Conservation (phyloP, 129 eudicot genomes). For the Centrapalus pauciflorus region DNA sequence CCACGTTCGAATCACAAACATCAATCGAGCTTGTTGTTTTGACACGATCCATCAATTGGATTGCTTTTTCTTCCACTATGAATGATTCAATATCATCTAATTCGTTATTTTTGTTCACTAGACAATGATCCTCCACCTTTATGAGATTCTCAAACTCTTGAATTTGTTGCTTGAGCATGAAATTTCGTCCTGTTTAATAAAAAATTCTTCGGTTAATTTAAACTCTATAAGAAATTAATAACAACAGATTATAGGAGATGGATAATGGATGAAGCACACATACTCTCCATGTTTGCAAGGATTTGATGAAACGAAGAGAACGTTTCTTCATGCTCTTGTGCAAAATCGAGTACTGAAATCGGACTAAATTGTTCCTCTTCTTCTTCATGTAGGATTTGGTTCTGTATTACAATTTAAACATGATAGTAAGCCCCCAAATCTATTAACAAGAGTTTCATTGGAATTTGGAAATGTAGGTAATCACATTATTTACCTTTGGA, state of each 20-base stretch:
- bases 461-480: not conserved
- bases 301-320: slow-evolving; percentile 30
- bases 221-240: not conserved
- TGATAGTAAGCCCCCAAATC: not conserved
- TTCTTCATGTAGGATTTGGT: slow-evolving; percentile 27
- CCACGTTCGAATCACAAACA: not conserved
- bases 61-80: slow-evolving; percentile 41
- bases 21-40: slow-evolving; percentile 10
- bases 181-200: slow-evolving; percentile 36
- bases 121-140: slow-evolving; percentile 6
- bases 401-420: slow-evolving; percentile 7
- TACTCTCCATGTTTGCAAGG: slow-evolving; percentile 32
- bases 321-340: slow-evolving; percentile 38
- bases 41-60: slow-evolving; percentile 24
- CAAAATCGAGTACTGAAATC: slow-evolving; percentile 64
- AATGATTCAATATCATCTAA: slow-evolving; percentile 10
- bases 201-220: not conserved
- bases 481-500: slow-evolving; percentile 12
- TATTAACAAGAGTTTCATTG: not conserved
- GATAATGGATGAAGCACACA: slow-evolving; percentile 20
- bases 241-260: not conserved
- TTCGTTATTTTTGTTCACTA: not conserved
- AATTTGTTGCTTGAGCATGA: slow-evolving; percentile 31
- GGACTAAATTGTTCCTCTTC: slow-evolving; percentile 68
- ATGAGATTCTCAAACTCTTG: slow-evolving; percentile 28